A percentile compares a stretch with the other conserved stretches of the same genome.
Conservation (phyloP, 148 eudicot genomes). For the Mesembryanthemum crystallinum region DNA sequence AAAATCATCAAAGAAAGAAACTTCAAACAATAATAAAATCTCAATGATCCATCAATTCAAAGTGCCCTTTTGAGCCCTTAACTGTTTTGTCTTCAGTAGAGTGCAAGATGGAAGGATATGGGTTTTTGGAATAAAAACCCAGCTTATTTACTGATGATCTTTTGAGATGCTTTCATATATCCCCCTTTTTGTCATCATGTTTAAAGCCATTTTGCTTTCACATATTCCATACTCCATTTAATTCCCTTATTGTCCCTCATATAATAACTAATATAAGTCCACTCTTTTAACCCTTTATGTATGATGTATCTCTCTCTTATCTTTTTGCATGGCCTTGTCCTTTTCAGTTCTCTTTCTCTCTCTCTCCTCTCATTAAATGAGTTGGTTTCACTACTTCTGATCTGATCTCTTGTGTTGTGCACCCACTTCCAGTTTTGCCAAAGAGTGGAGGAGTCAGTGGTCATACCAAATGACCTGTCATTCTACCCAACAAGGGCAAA, state of each 20-base stretch:
- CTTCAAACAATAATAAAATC: background rate
- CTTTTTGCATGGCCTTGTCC: conserved; percentile 20
- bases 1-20: background rate
- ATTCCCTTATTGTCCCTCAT: background rate
- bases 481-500: conserved; percentile 14
- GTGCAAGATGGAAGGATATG: conserved; percentile 13
- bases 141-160: background rate
- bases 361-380: conserved; percentile 7
- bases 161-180: conserved; percentile 1
- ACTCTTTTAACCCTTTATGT: background rate
- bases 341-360: background rate
- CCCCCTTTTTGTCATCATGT: conserved; percentile 29
- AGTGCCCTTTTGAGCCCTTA: conserved; percentile 12
- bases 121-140: conserved; percentile 4
- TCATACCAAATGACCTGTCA: conserved; percentile 22
- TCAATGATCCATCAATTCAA: conserved; percentile 35
- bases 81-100: conserved; percentile 25
- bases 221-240: conserved; percentile 9
- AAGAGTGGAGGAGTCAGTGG: conserved; percentile 10
- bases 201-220: conserved; percentile 25
- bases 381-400: background rate
- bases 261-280: background rate
- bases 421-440: conserved; percentile 10
- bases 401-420: background rate
- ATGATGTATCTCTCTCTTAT: background rate